Conservation (phyloP, 805 yeast genomes). For the Yarrowia porcina region DNA sequence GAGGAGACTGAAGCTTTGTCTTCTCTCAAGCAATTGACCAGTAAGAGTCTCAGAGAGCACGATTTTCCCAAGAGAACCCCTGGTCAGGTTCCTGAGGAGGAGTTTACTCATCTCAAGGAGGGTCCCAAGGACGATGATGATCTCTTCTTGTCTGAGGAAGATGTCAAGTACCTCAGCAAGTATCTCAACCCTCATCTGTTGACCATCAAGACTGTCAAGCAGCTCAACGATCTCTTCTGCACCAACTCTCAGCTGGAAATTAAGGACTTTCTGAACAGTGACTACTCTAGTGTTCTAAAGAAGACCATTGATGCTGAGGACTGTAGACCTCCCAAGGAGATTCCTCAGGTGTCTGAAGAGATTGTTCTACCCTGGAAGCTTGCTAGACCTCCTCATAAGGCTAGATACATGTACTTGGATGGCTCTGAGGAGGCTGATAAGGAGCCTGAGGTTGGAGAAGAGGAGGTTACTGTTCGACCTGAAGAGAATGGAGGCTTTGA, state of each 20-base stretch:
- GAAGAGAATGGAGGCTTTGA: slow-evolving; percentile 21
- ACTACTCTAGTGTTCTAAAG: slow-evolving; percentile 49
- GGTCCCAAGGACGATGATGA: slow-evolving; percentile 24
- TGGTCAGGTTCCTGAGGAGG: not conserved
- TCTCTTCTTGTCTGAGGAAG: slow-evolving; percentile 40
- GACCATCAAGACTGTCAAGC: slow-evolving; percentile 40
- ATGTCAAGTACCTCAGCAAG: slow-evolving; percentile 48
- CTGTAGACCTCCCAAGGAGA: slow-evolving; percentile 42
- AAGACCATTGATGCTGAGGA: slow-evolving; percentile 54
- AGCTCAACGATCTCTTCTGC: slow-evolving; percentile 52
- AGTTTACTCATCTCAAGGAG: slow-evolving; percentile 16
- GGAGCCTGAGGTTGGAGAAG: slow-evolving; percentile 24
- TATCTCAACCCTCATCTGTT: slow-evolving; percentile 58
- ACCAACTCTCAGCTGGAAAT: slow-evolving; percentile 71
- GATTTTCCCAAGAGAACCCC: slow-evolving; percentile 66
- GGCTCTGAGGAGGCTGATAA: slow-evolving; percentile 41
- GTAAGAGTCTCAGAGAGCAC: slow-evolving; percentile 69
- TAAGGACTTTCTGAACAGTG: slow-evolving; percentile 56
- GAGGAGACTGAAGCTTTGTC: slow-evolving; percentile 69
- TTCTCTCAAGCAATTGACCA: slow-evolving; percentile 75
- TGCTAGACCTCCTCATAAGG: slow-evolving; percentile 92
- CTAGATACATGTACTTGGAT: slow-evolving; percentile 78
- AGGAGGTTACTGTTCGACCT: slow-evolving; percentile 31
- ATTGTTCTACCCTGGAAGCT: slow-evolving; percentile 77
- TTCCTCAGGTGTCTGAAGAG: slow-evolving; percentile 57